Conservation (phyloP, 2,329 filamentous ascomycete genomes). For the Diplocarpon rosae region DNA sequence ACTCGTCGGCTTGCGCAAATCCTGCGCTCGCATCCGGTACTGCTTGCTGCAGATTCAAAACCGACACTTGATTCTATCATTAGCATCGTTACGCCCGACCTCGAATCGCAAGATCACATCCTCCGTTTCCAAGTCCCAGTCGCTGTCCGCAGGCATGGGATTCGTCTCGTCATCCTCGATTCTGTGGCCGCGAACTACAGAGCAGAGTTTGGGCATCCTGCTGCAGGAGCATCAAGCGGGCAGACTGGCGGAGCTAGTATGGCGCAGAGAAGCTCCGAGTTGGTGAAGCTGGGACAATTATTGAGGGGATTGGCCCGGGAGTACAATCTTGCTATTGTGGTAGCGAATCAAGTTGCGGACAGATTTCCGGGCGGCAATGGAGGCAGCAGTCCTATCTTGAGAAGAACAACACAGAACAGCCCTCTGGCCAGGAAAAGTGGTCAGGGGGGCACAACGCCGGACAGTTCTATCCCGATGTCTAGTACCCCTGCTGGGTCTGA, state of each 20-base stretch:
- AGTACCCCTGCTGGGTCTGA: slow-evolving; percentile 8
- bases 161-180: slow-evolving; percentile 79
- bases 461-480: slow-evolving; percentile 21
- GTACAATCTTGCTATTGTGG: slow-evolving; percentile 71
- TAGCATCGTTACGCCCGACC: slow-evolving; percentile 73
- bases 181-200: slow-evolving; percentile 93
- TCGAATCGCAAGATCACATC: slow-evolving; percentile 94
- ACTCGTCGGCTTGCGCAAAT: slow-evolving; percentile 76
- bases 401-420: slow-evolving; percentile 17
- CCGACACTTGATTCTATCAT: slow-evolving; percentile 68
- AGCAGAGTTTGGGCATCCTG: slow-evolving; percentile 65
- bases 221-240: slow-evolving; percentile 31
- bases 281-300: slow-evolving; percentile 64
- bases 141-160: slow-evolving; percentile 60
- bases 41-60: slow-evolving; percentile 33
- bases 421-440: slow-evolving; percentile 15
- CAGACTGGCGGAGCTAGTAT: slow-evolving; percentile 41
- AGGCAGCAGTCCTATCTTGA: slow-evolving; percentile 10
- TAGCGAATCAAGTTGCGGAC: slow-evolving; percentile 93
- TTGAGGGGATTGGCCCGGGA: slow-evolving; percentile 65
- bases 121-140: slow-evolving; percentile 86
- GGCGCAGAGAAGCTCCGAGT: slow-evolving; percentile 64
- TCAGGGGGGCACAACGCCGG: slow-evolving; percentile 12
- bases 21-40: slow-evolving; percentile 51
- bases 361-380: slow-evolving; percentile 43